Base-by-base conservation (phyloP, 768 basidiomycete genomes). In the Termitomyces sp. region DNA sequence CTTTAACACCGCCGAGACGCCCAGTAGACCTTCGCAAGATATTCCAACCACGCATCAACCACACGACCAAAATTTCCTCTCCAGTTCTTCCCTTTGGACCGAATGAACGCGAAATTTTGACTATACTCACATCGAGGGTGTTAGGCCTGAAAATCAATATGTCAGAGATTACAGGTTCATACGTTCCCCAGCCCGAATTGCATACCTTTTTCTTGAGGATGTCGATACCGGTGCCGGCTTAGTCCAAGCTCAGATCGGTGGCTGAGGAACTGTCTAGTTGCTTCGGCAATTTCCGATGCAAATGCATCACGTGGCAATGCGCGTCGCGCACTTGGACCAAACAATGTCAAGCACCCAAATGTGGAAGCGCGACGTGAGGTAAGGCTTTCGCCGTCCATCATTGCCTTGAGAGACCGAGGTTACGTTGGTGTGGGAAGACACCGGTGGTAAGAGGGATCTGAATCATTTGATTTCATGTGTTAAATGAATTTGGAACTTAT, bases 161-260 rank as follows among this genome's bases (percentile, higher is more conserved):
- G 33, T 65, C 48, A 67, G 66, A 57, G 1, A 45, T 42, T 16
- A 51, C 11, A 35, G 24, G 7, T 62, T 59, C 58, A 57, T 52
- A 51, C 15, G 44, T 58, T 63, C 33, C 51, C 40, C 49, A 48
- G 28, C 32, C 44, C 61, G 42, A 57, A 61, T 62, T 66, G 59
- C 63, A 56, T 51, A 66, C 59, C 67, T 63, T 67, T 64, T 64
- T 81, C 82, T 85, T 86, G 85, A 82, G 76, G 81, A 79, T 81
- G 80, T 81, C 77, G 79, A 76, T 74, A 78, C 76, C 81, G 79
- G 73, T 83, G 81, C 71, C 74, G 72, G 70, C 71, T 62, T 67
- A 70, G 61, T 66, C 66, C 63, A 58, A 63, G 55, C 57, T 55
- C n/a, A 64, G 60, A 64, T 64, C 61, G 68, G 74, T 76, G 76